Evolutionary conservation across 768 basidiomycete species (phyloP).

Genomic region (Phlegmacium glaucopus): DNA sequence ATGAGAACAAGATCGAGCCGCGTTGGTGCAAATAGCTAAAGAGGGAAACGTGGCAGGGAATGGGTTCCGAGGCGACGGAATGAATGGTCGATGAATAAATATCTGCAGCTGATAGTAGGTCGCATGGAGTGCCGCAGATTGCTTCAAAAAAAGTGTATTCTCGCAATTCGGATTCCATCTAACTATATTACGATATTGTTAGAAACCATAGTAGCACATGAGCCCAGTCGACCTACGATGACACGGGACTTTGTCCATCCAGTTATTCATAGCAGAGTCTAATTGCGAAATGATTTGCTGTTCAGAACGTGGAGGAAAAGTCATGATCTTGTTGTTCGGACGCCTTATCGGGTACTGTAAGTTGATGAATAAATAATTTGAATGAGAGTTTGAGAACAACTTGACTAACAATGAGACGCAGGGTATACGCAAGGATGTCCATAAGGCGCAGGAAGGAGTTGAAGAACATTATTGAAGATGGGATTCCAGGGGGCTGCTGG

Average conservation of each 20-base stretch:
- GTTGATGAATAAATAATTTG: neutral
- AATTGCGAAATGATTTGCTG: constrained; percentile 66
- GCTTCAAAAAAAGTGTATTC: constrained; percentile 42
- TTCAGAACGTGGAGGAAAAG: constrained; percentile 48
- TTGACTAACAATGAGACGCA: constrained; percentile 52
- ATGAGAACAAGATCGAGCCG: constrained; percentile 72
- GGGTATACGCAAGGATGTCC: constrained; percentile 56
- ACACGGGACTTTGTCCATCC: constrained; percentile 68
- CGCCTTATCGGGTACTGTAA: constrained; percentile 70
- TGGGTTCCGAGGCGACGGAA: constrained; percentile 58
- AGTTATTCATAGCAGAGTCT: constrained; percentile 74
- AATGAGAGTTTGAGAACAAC: neutral
- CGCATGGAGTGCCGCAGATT: constrained; percentile 52
- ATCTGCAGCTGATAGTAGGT: constrained; percentile 57
- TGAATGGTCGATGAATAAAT: constrained; percentile 75
- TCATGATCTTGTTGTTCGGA: constrained; percentile 46
- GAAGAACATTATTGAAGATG: constrained; percentile 55
- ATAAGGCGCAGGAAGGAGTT: constrained; percentile 52
- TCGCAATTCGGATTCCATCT: constrained; percentile 40
- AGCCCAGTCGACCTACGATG: constrained; percentile 34
- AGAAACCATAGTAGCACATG: constrained; percentile 24
- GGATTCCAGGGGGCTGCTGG: constrained; percentile 58
- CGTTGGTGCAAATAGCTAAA: constrained; percentile 82
- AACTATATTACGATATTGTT: constrained; percentile 23
- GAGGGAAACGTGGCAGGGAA: constrained; percentile 45